Conservation (phyloP, 495 filamentous ascomycete species). For the Penicilliopsis zonata region DNA sequence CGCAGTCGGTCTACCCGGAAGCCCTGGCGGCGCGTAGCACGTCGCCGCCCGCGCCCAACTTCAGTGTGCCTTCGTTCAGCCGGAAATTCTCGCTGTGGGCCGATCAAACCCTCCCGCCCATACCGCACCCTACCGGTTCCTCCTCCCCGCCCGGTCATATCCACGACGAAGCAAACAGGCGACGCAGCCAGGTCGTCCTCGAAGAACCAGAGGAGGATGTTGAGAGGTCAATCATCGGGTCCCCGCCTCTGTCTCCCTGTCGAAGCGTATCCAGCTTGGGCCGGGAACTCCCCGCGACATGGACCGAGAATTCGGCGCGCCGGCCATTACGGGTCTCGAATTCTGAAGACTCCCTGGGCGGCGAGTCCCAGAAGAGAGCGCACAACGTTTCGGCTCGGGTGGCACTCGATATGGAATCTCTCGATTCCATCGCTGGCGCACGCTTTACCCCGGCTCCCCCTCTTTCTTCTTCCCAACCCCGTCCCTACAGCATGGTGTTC, state of each 20-base stretch:
- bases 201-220: slow-evolving; percentile 8
- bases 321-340: slow-evolving; percentile 19
- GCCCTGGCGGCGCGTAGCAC: slow-evolving; percentile 16
- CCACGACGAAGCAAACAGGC: no score
- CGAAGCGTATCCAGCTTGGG: slow-evolving; percentile 16
- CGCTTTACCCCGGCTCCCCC: no score
- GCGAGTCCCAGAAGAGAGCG: neutral
- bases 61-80: slow-evolving; percentile 40
- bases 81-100: slow-evolving; percentile 23
- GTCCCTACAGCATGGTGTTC: neutral
- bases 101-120: slow-evolving; percentile 6
- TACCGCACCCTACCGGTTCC: no score
- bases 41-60: slow-evolving; percentile 35
- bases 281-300: slow-evolving; percentile 7
- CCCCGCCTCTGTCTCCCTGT: slow-evolving; percentile 28
- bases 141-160: no score
- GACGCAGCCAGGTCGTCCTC: neutral
- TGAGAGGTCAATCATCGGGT: no score
- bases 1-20: slow-evolving; percentile 20
- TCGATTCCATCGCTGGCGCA: no score
- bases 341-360: slow-evolving; percentile 17
- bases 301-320: slow-evolving; percentile 3
- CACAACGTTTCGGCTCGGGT: no score
- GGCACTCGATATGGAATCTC: no score
- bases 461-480: neutral